Conservation (phyloP, 306 rosid genomes). For the Carpinus fangiana region DNA sequence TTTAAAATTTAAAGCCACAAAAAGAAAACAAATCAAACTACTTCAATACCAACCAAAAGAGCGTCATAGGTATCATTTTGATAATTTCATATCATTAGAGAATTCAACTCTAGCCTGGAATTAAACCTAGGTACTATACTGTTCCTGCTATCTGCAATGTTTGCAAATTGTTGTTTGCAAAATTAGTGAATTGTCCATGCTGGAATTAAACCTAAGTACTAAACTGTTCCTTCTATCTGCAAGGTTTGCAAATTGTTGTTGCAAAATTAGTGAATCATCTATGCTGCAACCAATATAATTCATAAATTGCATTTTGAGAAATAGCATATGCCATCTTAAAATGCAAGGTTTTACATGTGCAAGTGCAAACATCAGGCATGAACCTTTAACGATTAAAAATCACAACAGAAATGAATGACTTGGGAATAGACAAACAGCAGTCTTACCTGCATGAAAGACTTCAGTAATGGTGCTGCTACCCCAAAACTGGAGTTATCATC, state of each 20-base stretch:
- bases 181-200: too few relatives aligned
- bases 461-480: slow-evolving; percentile 88
- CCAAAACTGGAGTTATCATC: slow-evolving; percentile 83
- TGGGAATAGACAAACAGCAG: slow-evolving; percentile 19
- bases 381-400: slow-evolving; percentile 6
- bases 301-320: neutral
- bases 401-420: neutral
- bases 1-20: neutral
- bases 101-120: neutral
- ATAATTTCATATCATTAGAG: neutral
- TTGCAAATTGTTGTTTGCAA: neutral
- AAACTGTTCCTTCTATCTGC: neutral
- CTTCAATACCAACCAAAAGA: neutral
- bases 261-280: neutral
- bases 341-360: neutral
- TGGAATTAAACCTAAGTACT: neutral
- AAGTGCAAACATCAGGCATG: neutral
- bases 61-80: neutral
- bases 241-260: neutral
- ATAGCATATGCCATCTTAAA: neutral
- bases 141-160: neutral
- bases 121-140: neutral
- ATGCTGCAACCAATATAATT: neutral
- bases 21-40: neutral
- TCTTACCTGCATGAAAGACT: slow-evolving; percentile 91